Evolutionary conservation across 2,329 filamentous ascomycete species (phyloP).

Genomic region (Colletotrichum sp.): DNA sequence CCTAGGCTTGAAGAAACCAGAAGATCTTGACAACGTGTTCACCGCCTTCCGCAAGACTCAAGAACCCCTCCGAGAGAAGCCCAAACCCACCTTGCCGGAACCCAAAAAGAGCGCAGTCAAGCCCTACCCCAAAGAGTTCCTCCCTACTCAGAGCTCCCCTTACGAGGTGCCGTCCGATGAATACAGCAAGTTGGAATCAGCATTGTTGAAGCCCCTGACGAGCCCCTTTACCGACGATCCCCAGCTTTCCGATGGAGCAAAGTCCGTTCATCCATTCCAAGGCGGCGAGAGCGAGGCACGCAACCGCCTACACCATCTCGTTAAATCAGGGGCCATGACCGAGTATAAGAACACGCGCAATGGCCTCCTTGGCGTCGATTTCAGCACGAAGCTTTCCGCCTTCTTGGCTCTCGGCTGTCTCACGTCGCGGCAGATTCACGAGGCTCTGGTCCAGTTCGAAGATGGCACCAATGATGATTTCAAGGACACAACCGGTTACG

Average conservation of each 20-base stretch:
- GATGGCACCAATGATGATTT: constrained; percentile 56
- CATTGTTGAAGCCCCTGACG: constrained; percentile 62
- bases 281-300: constrained; percentile 70
- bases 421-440: constrained; percentile 74
- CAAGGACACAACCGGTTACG: constrained; percentile 58
- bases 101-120: constrained; percentile 59
- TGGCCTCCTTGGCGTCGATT: constrained; percentile 71
- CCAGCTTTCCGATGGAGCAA: constrained; percentile 52
- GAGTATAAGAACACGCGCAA: constrained; percentile 75
- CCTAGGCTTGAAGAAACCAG: constrained; percentile 58
- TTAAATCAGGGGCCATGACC: constrained; percentile 63
- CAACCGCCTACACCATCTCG: constrained; percentile 62
- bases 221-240: constrained; percentile 56
- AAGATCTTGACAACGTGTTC: constrained; percentile 75
- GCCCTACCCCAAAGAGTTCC: constrained; percentile 52
- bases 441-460: constrained; percentile 70
- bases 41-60: constrained; percentile 75
- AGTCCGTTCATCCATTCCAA: constrained; percentile 67
- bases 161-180: constrained; percentile 63
- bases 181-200: constrained; percentile 55
- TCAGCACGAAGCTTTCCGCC: constrained; percentile 76
- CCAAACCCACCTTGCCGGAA: constrained; percentile 59
- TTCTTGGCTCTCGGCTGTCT: constrained; percentile 76
- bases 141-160: constrained; percentile 64
- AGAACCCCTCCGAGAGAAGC: constrained; percentile 71